Conservation (phyloP, 169 alveolate species). For the Eimeria tenella region DNA sequence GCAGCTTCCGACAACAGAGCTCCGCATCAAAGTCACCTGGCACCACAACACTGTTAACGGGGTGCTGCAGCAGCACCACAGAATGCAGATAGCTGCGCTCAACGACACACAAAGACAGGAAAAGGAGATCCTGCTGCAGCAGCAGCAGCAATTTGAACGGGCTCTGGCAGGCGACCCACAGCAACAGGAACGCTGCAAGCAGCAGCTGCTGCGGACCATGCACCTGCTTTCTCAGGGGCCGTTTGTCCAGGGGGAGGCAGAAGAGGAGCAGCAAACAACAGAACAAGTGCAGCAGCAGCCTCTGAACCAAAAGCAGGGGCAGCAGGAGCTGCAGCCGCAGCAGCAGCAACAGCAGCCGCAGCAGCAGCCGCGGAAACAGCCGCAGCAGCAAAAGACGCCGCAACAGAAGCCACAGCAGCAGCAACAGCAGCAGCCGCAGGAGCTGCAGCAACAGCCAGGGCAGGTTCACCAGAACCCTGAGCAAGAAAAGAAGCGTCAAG, state of each 20-base stretch:
- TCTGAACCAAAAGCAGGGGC: background rate
- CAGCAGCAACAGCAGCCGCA: background rate
- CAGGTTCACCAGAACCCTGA: background rate
- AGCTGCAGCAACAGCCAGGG: background rate
- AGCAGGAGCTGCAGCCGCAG: conserved; percentile 6
- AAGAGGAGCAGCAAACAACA: background rate
- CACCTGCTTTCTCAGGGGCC: conserved; percentile 26
- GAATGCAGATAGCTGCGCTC: background rate
- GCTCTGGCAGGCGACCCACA: background rate
- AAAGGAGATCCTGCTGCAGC: background rate
- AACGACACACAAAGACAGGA: background rate
- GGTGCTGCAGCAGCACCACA: conserved; percentile 11
- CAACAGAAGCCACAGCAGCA: background rate
- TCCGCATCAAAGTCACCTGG: conserved; percentile 28
- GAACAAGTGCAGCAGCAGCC: background rate
- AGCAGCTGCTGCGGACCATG: background rate
- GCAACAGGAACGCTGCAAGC: background rate
- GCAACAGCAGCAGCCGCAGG: conserved; percentile 23
- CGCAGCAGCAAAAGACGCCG: background rate
- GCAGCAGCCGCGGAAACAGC: background rate
- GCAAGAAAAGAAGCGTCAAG: background rate
- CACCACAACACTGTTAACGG: background rate
- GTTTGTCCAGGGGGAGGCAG: conserved; percentile 12
- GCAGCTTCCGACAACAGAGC: background rate
- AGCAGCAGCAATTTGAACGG: conserved; percentile 38